Conservation (phyloP, 345 rosid genomes). For the Syzygium aqueum region DNA sequence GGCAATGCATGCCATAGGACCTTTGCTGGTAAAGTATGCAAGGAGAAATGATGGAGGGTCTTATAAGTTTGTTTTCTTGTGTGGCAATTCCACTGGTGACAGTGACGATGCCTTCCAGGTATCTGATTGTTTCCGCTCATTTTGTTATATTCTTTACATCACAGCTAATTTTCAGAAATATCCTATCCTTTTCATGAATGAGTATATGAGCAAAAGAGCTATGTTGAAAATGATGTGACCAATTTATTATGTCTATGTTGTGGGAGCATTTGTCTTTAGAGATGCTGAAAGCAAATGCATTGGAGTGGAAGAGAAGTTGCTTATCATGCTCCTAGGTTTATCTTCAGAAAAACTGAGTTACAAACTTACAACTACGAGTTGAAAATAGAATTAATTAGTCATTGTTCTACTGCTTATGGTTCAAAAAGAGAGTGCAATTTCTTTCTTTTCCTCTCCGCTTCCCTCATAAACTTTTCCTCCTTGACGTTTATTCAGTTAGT, state of each 20-base stretch:
- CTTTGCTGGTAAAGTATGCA: conserved; percentile 66
- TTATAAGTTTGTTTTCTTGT: conserved; percentile 71
- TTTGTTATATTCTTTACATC: neutral
- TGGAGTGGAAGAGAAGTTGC: neutral
- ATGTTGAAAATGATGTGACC: neutral
- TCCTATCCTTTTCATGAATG: neutral
- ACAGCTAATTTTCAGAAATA: neutral
- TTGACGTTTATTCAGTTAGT: neutral
- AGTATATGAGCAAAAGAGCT: neutral
- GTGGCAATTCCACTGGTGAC: conserved; percentile 75
- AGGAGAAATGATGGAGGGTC: conserved; percentile 54
- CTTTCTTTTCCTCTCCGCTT: neutral
- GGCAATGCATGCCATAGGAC: conserved; percentile 72
- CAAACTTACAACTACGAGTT: neutral
- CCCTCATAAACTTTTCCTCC: neutral
- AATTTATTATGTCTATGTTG: neutral
- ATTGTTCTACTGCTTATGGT: neutral
- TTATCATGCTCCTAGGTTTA: neutral
- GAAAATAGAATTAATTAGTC: neutral
- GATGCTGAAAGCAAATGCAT: neutral
- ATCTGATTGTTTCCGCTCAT: neutral
- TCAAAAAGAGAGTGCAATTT: neutral
- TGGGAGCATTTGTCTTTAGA: neutral
- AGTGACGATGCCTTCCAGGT: conserved; percentile 72
- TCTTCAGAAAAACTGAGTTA: neutral